A percentile compares a stretch with the other conserved stretches of the same genome.
phyloP scores from a whole-genome alignment of 768 basidiomycete species.

The Mycena leptocephala region DNA sequence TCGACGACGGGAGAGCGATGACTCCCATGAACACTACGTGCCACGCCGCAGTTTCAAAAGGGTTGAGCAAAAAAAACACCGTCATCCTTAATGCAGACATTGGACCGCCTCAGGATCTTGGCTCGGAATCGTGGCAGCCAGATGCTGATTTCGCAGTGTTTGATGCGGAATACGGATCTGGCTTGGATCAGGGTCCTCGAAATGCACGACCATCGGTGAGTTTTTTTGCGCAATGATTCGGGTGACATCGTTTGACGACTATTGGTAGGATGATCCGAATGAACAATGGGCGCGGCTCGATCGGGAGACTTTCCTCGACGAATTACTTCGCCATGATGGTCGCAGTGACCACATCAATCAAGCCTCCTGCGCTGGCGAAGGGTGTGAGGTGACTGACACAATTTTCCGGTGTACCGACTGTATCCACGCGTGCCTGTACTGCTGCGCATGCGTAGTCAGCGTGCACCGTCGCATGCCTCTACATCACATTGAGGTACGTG shows the following conservation, averaged over 20 bases:
- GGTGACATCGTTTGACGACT: too few species aligned
- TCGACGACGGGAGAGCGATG: slow-evolving; percentile 2
- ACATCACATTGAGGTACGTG: neutral
- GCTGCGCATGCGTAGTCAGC: neutral
- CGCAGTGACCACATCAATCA: neutral
- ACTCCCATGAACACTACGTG: neutral
- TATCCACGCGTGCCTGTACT: neutral
- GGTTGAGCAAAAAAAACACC: neutral
- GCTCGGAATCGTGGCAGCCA: too few species aligned
- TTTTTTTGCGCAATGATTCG: neutral
- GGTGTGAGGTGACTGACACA: neutral
- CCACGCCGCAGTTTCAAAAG: neutral
- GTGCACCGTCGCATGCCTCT: neutral
- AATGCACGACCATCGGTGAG: neutral
- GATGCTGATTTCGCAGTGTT: neutral
- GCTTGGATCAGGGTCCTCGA: neutral
- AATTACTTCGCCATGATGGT: neutral
- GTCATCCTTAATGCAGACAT: neutral
- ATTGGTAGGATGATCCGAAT: neutral
- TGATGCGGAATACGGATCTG: neutral
- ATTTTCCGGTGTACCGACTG: neutral
- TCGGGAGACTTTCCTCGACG: neutral
- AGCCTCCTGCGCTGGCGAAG: neutral
- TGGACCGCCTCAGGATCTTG: neutral
- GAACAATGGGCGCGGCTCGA: neutral